Evolutionary conservation across 169 alveolate genomes (phyloP).

Genomic region (Perkinsus chesapeaki): DNA sequence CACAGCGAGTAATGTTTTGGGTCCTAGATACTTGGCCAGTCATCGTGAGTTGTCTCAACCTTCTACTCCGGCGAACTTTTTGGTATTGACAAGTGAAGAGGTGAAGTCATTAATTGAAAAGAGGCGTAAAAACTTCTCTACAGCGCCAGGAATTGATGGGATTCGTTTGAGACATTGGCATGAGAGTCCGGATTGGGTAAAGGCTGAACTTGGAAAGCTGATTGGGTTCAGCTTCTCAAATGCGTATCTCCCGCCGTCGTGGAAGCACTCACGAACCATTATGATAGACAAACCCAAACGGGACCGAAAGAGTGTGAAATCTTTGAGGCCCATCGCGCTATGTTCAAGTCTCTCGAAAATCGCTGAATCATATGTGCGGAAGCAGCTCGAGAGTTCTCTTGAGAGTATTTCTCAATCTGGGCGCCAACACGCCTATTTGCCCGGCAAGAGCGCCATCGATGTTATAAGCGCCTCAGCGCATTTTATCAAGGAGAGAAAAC

Average conservation of each 20-base stretch:
- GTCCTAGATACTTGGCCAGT: background rate
- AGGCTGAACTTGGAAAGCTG: background rate
- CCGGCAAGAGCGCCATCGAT: background rate
- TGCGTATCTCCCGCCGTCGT: background rate
- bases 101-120: background rate
- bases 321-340: background rate
- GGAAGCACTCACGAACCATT: background rate
- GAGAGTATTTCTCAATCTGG: background rate
- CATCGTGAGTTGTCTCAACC: background rate
- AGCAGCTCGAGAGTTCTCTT: background rate
- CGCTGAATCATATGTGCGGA: background rate
- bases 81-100: background rate
- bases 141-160: background rate
- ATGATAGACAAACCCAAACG: background rate
- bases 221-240: background rate
- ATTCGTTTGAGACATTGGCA: background rate
- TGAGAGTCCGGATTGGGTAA: background rate
- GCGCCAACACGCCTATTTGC: background rate
- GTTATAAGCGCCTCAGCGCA: background rate
- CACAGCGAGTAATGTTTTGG: background rate
- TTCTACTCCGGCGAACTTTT: no score
- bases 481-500: background rate
- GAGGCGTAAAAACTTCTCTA: background rate
- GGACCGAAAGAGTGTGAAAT: background rate
- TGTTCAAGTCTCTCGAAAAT: background rate